Evolutionary conservation across 2,329 filamentous ascomycete species (phyloP), one percentile per base, ranked within the genome.

Genomic region (Penicillium rolfsii): DNA sequence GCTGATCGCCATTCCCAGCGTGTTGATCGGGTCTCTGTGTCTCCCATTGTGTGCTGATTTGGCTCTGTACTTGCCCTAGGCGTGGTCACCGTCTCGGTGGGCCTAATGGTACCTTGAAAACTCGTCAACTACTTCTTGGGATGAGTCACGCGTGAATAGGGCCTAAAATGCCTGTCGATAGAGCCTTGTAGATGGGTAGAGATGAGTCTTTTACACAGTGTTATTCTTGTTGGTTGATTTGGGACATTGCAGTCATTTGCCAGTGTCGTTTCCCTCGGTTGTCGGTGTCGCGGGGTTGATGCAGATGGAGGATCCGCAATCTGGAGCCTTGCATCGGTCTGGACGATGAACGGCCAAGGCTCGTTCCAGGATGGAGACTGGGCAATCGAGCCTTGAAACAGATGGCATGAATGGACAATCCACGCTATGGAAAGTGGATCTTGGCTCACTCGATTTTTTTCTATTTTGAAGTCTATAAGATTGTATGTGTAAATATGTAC

Each of bases 1-100:
- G 52, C 36, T 11, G 52, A 54, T 7, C 52, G 52, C 52, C 52
- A 54, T 30, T 26, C 16, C 38, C 36, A 40, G 36, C 36, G 52
- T 48, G 45, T 3, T n/a, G 14, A 4, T n/a, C 26, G n/a, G 45
- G 45, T n/a, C 7, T 48, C 24, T 5, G 14, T 11, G 26, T 30
- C 45, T 30, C 26, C 24, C 24, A 30, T 48, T 7, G 45, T 30
- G 14, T 12, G 24, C 19, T 30, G 24, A 9, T 48, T 9, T 30
- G 5, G 26, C 14, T 30, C 11, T n/a, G 45, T 30, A 22, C 4
- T 8, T 28, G 7, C 1, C 1, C 7, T 3, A 30, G 45, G 22
- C 14, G 45, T n/a, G 45, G 24, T 46, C 11, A 45, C 43, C 22
- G 43, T 16, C 22, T 46, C 4, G 40, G 22, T 5, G 40, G n/a